These are phyloP conservation scores for Hanseniaspora clermontiae DNA, from an alignment of 805 yeast species.

Conservation along the genomic window DNA sequence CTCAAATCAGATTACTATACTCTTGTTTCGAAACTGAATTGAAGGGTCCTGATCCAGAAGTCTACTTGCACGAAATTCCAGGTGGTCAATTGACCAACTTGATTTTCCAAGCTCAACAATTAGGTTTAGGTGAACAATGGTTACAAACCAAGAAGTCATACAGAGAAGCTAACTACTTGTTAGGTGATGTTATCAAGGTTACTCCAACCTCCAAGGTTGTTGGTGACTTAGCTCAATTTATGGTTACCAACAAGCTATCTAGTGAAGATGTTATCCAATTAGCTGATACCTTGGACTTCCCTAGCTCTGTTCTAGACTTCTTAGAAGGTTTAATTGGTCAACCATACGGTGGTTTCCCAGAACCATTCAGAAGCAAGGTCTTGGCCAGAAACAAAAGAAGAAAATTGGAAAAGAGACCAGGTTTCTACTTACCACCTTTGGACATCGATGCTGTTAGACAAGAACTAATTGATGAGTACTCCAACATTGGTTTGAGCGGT, in stretches of 20 bases:
- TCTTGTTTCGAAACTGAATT: constrained; percentile 96
- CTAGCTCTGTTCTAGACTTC: constrained; percentile 94
- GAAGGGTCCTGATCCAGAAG: constrained; percentile 99
- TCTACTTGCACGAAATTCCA: constrained; percentile 95
- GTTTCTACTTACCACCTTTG: constrained; percentile 75
- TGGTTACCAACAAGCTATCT: constrained; percentile 88
- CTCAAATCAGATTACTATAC: constrained; percentile 92
- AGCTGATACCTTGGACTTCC: constrained; percentile 91
- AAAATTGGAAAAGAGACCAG: constrained; percentile 82
- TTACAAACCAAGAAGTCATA: constrained; percentile 88
- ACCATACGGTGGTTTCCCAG: constrained; percentile 99
- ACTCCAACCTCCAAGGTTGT: constrained; percentile 99
- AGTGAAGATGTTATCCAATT: constrained; percentile 75
- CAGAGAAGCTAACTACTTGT: constrained; percentile 73
- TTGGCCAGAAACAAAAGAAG: constrained; percentile 76
- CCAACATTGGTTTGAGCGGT: constrained; percentile 22
- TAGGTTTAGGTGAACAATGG: constrained; percentile 96
- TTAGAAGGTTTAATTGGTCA: constrained; percentile 99
- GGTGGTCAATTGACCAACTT: constrained; percentile 98
- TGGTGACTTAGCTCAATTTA: constrained; percentile 98
- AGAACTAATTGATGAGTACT: constrained; percentile 67
- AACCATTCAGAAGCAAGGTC: constrained; percentile 86
- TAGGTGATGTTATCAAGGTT: constrained; percentile 96
- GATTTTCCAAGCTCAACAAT: constrained; percentile 97
- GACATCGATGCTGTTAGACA: constrained; percentile 59